Percentiles rank a stretch among this genome's conserved stretches.
These are phyloP conservation scores for Leishmania tropica DNA, from an alignment of 208 protist species.

Conservation along the genomic window DNA sequence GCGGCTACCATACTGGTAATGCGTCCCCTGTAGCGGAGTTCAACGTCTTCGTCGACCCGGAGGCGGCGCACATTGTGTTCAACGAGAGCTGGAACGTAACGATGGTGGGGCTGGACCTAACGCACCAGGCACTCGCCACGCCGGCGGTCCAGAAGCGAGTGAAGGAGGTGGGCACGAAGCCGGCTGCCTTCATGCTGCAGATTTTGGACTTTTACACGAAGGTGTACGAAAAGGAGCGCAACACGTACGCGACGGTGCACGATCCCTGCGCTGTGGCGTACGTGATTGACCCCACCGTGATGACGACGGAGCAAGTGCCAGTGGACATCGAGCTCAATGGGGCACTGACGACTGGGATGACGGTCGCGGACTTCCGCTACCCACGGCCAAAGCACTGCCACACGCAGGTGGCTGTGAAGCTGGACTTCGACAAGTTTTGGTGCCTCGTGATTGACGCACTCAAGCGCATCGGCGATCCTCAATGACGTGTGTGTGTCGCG, in stretches of 20 bases:
- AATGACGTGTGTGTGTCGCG: neutral
- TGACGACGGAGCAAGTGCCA: conserved; percentile 49
- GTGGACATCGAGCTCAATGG: conserved; percentile 68
- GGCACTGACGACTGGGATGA: conserved; percentile 55
- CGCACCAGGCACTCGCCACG: conserved; percentile 71
- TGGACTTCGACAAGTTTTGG: conserved; percentile 80
- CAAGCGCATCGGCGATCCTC: conserved; percentile 49
- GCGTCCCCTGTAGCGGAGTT: conserved; percentile 72
- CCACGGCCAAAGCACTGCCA: conserved; percentile 42
- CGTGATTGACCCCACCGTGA: conserved; percentile 67
- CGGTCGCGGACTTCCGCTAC: conserved; percentile 56
- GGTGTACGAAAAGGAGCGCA: conserved; percentile 43
- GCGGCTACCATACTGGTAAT: conserved; percentile 64
- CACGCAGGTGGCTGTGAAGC: conserved; percentile 60
- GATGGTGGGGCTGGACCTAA: conserved; percentile 87
- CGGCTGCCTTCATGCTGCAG: conserved; percentile 41
- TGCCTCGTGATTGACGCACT: conserved; percentile 63
- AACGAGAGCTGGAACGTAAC: conserved; percentile 60
- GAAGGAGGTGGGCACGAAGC: conserved; percentile 36
- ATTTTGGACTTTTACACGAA: conserved; percentile 59
- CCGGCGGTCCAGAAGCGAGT: conserved; percentile 46
- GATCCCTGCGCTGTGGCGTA: conserved; percentile 83
- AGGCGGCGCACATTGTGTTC: conserved; percentile 82
- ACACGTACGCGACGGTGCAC: conserved; percentile 49
- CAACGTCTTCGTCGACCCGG: conserved; percentile 77